A percentile compares a stretch with the other conserved stretches of the same genome.
Evolutionary conservation across 2,329 filamentous ascomycete species (phyloP).

Genomic region (Trichoderma sp.): DNA sequence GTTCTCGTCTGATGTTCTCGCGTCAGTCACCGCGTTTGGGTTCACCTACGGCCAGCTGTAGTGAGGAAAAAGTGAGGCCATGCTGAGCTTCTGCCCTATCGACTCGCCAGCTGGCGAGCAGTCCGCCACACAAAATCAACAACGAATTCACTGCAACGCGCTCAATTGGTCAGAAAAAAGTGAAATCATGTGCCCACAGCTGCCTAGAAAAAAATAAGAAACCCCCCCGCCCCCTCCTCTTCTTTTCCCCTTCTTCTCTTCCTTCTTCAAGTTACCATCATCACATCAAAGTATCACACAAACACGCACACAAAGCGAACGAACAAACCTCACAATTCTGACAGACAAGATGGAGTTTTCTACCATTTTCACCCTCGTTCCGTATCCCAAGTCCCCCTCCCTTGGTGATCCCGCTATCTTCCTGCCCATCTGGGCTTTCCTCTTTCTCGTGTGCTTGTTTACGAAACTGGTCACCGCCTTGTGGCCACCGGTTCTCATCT

Average conservation of each 20-base stretch:
- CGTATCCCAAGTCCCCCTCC: neutral
- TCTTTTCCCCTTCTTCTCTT: neutral
- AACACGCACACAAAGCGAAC: neutral
- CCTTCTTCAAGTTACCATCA: constrained; percentile 7
- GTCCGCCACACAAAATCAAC: neutral
- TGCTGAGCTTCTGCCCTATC: neutral
- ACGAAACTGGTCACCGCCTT: constrained; percentile 1
- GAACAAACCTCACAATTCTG: constrained; percentile 1
- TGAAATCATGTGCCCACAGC: neutral
- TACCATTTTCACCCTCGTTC: constrained; percentile 16
- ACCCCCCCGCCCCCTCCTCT: neutral
- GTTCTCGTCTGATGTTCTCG: neutral
- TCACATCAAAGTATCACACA: constrained; percentile 4
- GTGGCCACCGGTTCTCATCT: constrained; percentile 9
- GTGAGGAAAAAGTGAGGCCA: neutral
- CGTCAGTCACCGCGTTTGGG: neutral
- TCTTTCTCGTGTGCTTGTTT: constrained; percentile 6
- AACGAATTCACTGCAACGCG: neutral
- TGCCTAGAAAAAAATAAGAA: neutral
- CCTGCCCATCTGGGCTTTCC: neutral
- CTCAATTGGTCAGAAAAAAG: neutral
- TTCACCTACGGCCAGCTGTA: neutral
- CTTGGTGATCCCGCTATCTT: neutral
- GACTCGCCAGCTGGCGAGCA: constrained; percentile 14
- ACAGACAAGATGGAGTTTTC: constrained; percentile 14